A percentile compares a stretch with the other conserved stretches of the same genome.
phyloP scores from a whole-genome alignment of 176 grass and related monocot genomes.

The Melocanna baccifera region DNA sequence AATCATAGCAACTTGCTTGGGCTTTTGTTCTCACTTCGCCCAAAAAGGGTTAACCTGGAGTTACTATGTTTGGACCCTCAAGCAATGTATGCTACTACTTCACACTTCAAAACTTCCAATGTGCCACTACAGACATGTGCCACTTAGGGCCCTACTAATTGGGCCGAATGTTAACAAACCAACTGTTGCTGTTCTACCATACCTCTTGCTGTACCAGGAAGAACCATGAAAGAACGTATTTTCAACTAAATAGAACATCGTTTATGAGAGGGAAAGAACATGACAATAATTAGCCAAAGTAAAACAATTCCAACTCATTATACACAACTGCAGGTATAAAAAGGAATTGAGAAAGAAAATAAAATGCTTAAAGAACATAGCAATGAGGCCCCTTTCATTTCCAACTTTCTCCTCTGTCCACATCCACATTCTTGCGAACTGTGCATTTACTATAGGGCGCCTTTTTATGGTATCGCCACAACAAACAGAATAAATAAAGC shows the following conservation, averaged over 20 bases:
- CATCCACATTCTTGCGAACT: constrained; percentile 2
- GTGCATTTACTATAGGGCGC: background rate
- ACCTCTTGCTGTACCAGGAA: background rate
- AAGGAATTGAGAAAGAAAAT: background rate
- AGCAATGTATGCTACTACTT: background rate
- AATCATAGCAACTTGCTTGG: background rate
- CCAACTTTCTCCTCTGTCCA: background rate
- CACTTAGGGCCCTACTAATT: background rate
- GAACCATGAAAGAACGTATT: background rate
- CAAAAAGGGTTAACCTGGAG: background rate
- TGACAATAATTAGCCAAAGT: background rate
- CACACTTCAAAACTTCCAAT: background rate
- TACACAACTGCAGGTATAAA: background rate
- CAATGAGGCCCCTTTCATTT: background rate
- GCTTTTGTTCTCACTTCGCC: background rate
- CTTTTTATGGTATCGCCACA: background rate
- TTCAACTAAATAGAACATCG: background rate
- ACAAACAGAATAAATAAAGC: background rate
- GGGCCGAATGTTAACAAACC: background rate
- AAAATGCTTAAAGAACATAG: background rate
- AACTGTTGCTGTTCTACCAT: background rate
- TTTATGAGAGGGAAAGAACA: background rate
- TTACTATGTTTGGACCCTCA: background rate
- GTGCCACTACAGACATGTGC: background rate
- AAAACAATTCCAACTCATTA: background rate